phyloP scores from a whole-genome alignment of 345 rosid species.

The Iberis pinnata region DNA sequence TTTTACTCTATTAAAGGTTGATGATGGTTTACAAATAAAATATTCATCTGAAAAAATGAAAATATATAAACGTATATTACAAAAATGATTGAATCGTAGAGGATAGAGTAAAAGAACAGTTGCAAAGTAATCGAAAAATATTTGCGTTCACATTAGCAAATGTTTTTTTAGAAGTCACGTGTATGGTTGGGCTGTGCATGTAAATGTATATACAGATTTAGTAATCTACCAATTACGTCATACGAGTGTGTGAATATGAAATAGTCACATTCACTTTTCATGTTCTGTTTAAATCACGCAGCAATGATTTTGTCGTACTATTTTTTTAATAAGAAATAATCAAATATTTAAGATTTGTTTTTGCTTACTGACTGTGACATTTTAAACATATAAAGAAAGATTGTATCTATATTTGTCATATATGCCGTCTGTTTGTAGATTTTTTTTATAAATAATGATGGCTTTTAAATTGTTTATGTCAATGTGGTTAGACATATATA shows the following conservation, averaged over 20 bases:
- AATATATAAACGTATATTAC: too few species aligned
- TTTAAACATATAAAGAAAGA: neutral
- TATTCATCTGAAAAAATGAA: too few species aligned
- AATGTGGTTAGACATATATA: too few species aligned
- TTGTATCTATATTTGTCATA: too few species aligned
- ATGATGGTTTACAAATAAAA: too few species aligned
- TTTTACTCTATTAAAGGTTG: too few species aligned
- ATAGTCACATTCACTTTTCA: neutral
- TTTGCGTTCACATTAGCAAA: slow-evolving; percentile 11
- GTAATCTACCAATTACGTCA: neutral
- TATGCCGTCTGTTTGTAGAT: too few species aligned
- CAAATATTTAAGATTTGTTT: neutral
- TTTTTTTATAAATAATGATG: too few species aligned
- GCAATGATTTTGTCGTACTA: neutral
- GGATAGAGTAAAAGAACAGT: neutral
- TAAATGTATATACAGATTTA: neutral
- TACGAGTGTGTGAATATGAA: slow-evolving; percentile 6
- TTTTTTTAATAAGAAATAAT: neutral
- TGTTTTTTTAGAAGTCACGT: neutral
- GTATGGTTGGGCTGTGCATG: neutral
- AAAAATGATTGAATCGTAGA: too few species aligned
- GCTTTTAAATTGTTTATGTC: too few species aligned
- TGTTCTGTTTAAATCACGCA: neutral
- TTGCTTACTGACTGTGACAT: neutral
- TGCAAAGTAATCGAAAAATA: neutral